Evolutionary conservation across 2,329 filamentous ascomycete genomes (phyloP), one percentile per base, ranked within the genome.

Genomic region (Fusarium neocosmosporiellum): DNA sequence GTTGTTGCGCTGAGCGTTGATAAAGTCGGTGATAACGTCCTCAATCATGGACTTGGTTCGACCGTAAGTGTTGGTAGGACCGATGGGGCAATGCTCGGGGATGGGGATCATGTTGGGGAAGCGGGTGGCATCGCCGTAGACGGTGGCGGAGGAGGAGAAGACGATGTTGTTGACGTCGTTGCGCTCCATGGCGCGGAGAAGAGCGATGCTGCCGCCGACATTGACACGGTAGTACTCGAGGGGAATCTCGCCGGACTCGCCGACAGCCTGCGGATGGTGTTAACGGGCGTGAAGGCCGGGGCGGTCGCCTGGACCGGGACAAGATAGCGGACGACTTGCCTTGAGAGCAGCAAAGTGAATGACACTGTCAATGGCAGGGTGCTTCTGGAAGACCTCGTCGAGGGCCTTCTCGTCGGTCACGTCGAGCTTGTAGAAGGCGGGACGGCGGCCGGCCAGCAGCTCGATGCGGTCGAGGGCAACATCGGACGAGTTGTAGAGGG

Each of bases 71-170:
- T 98, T 99, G 76, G 96, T 99, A 16, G 96, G 94, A 59, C 95
- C 96, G 72, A 97, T 94, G 69, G 97, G 96, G 88, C 96, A 99
- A 84, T 94, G 88, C 86, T 99, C 96, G 59, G 96, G 96, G 80
- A 99, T 99, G 73, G 96, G 96, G 75, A 99, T 99, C 96, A 99
- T 99, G 88, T 97, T 93, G 76, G 93, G 91, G 85, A 98, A 94
- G 81, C 95, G 93, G 53, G 96, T 98, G 62, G 96, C 96, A 84
- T 99, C 97, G 81, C 96, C 96, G 83, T 99, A 99, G 75, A 99
- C 96, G 76, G 97, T 99, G 36, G 96, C 96, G 2, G 95, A 98
- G 71, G 95, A 98, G 69, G 96, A 98, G 87, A 99, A 99, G 84
- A 99, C 96, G 79, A 99, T 96, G 88, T 98, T 98, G 85, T 90